Evolutionary conservation across 2,329 filamentous ascomycete genomes (phyloP).

Genomic region (Epichloe glyceriae): DNA sequence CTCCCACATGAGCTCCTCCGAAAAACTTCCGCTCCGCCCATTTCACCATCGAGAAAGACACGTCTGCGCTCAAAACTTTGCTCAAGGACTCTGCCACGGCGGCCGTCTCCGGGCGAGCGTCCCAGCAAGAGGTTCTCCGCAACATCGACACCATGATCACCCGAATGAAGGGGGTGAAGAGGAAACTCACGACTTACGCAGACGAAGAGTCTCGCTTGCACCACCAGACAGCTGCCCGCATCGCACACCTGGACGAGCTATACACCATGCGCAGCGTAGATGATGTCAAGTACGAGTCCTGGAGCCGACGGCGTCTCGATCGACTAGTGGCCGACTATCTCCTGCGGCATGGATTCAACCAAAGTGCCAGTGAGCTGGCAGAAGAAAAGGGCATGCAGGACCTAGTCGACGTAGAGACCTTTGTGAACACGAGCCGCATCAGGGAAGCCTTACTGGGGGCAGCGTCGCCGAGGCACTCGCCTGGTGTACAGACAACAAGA

Average conservation of each 20-base stretch:
- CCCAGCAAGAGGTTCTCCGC: slow-evolving; percentile 59
- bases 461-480: slow-evolving; percentile 67
- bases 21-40: slow-evolving; percentile 83
- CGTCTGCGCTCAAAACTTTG: slow-evolving; percentile 45
- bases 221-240: slow-evolving; percentile 59
- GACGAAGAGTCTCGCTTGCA: slow-evolving; percentile 72
- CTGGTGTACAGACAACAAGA: slow-evolving; percentile 92
- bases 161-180: slow-evolving; percentile 74
- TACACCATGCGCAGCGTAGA: slow-evolving; percentile 69
- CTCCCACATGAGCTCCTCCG: slow-evolving; percentile 85
- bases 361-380: slow-evolving; percentile 64
- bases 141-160: slow-evolving; percentile 75
- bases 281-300: slow-evolving; percentile 87
- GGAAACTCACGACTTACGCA: slow-evolving; percentile 66
- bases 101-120: slow-evolving; percentile 48
- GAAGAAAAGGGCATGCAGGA: slow-evolving; percentile 62
- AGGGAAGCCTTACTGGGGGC: slow-evolving; percentile 57
- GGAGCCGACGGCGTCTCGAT: slow-evolving; percentile 72
- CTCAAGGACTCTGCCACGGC: slow-evolving; percentile 53
- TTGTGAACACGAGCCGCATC: slow-evolving; percentile 69
- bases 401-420: slow-evolving; percentile 80
- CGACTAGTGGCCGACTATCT: slow-evolving; percentile 87
- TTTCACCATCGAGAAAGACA: slow-evolving; percentile 61
- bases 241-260: slow-evolving; percentile 69
- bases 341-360: slow-evolving; percentile 67